Percentiles rank a stretch among this genome's conserved stretches.
Conservation (phyloP, 352 stramenopile species). For the Pythium rhizo-oryzae region DNA sequence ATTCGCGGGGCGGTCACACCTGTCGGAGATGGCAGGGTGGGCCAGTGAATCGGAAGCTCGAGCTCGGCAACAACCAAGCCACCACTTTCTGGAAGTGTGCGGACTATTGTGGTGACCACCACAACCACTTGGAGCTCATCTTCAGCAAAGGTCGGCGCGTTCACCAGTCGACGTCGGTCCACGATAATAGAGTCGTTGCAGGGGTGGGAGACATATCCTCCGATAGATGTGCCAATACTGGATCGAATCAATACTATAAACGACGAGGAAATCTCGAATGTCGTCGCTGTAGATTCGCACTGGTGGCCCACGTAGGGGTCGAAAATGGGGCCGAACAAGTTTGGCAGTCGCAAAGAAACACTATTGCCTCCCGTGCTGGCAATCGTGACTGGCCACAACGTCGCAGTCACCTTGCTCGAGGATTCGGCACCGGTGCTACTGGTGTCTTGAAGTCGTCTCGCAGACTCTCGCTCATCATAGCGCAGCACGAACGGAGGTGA, state of each 20-base stretch:
- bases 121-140: neutral
- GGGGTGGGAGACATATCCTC: neutral
- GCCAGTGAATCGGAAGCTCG: constrained; percentile 31
- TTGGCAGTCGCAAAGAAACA: constrained; percentile 9
- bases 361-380: neutral
- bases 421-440: neutral
- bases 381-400: constrained; percentile 18
- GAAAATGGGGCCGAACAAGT: neutral
- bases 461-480: neutral
- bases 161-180: neutral
- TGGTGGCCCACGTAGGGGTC: neutral
- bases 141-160: neutral
- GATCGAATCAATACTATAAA: neutral
- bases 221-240: neutral
- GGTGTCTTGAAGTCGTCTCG: constrained; percentile 9
- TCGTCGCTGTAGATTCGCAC: constrained; percentile 9
- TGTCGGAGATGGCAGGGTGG: neutral
- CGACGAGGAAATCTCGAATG: neutral
- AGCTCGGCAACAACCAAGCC: constrained; percentile 12
- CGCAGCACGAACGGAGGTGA: neutral
- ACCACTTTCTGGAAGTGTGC: neutral
- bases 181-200: constrained; percentile 21
- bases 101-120: constrained; percentile 2
- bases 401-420: neutral
- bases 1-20: neutral